Conservation (phyloP, 306 rosid species). For the Mucuna pruriens region DNA sequence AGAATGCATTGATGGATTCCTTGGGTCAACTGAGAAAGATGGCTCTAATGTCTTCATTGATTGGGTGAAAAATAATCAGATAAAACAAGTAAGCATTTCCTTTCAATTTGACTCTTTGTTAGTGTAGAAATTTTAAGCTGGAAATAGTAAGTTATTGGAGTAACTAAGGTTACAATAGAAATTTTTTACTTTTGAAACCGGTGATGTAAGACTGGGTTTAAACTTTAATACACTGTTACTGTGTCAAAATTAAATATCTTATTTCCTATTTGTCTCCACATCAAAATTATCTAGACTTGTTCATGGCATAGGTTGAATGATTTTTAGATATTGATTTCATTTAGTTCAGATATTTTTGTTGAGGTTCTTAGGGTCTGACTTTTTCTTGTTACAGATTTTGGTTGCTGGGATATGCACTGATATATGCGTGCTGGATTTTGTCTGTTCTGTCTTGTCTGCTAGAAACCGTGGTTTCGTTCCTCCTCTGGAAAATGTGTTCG, state of each 20-base stretch:
- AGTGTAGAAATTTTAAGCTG: neutral
- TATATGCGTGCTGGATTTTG: conserved; percentile 89
- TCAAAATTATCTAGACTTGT: conserved; percentile 22
- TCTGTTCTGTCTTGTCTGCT: conserved; percentile 65
- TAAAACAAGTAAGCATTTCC: conserved; percentile 64
- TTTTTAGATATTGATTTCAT: conserved; percentile 9
- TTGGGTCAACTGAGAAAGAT: conserved; percentile 51
- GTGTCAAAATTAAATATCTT: neutral
- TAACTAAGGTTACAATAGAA: neutral
- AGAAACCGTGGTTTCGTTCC: conserved; percentile 73
- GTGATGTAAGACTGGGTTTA: neutral
- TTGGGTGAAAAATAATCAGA: conserved; percentile 82
- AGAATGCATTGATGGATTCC: conserved; percentile 77
- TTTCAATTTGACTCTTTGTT: neutral
- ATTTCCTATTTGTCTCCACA: neutral
- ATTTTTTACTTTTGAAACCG: neutral
- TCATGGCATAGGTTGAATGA: neutral
- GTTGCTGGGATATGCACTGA: conserved; percentile 92
- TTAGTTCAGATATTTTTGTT: neutral
- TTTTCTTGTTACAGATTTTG: conserved; percentile 62
- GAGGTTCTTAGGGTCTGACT: conserved; percentile 19
- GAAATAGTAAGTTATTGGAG: neutral
- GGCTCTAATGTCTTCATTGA: conserved; percentile 84
- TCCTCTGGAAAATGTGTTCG: conserved; percentile 82
- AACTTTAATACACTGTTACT: neutral